Conservation (phyloP, 1,284 basidiomycete species). For the Lentinus polychrous region DNA sequence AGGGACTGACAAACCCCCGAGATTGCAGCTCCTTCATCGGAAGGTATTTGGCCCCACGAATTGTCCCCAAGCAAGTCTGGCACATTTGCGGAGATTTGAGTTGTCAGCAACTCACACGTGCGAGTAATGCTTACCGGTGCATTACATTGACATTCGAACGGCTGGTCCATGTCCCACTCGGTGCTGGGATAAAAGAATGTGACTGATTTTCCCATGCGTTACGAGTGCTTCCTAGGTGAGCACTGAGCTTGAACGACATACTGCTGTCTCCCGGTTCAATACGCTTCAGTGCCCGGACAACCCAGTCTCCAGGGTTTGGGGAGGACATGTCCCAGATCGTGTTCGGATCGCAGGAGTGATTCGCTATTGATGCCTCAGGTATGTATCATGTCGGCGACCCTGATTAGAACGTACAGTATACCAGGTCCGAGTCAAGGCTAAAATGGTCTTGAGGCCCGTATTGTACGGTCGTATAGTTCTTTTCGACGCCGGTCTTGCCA, state of each 20-base stretch:
- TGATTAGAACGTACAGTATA: constrained; percentile 35
- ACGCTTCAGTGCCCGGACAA: constrained; percentile 30
- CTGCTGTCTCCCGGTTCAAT: constrained; percentile 37
- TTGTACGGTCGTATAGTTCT: constrained; percentile 37
- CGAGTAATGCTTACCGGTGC: constrained; percentile 24
- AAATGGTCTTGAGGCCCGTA: constrained; percentile 44
- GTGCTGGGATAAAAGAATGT: constrained; percentile 66
- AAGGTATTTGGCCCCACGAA: constrained; percentile 34
- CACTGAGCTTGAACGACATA: constrained; percentile 14
- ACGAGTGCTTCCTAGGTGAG: constrained; percentile 17
- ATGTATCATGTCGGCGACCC: not conserved
- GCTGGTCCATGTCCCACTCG: constrained; percentile 67
- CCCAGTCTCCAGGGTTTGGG: constrained; percentile 29
- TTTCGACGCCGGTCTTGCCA: constrained; percentile 22
- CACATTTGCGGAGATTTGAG: not conserved
- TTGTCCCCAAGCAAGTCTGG: constrained; percentile 30
- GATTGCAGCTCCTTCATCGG: constrained; percentile 22
- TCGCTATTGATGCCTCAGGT: constrained; percentile 29
- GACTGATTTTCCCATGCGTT: constrained; percentile 24
- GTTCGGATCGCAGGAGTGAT: constrained; percentile 64
- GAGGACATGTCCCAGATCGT: constrained; percentile 47
- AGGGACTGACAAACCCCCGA: constrained; percentile 27
- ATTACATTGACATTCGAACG: constrained; percentile 53
- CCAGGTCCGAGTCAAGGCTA: constrained; percentile 58
- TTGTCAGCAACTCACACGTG: constrained; percentile 2